These are phyloP conservation scores for Diaporthe velutina DNA, from an alignment of 2,329 filamentous ascomycete species.

Conservation along the genomic window DNA sequence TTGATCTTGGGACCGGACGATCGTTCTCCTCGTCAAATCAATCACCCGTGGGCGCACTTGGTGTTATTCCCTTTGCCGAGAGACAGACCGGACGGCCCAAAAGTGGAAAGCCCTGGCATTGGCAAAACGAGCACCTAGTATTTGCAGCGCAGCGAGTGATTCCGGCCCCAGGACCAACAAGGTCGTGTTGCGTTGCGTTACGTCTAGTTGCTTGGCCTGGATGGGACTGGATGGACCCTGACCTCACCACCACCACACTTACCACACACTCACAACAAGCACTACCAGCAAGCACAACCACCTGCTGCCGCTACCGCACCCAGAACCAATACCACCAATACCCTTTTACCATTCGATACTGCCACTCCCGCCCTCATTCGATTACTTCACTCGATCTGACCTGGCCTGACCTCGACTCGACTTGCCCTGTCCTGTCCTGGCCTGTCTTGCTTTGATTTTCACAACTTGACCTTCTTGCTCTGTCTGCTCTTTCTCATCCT, in stretches of 20 bases:
- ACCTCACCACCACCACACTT: background rate
- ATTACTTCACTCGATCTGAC: slow-evolving; percentile 5
- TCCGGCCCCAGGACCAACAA: background rate
- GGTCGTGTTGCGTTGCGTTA: background rate
- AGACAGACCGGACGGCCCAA: background rate
- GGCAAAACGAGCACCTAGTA: background rate
- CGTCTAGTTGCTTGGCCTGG: background rate
- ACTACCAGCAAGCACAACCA: too few species aligned
- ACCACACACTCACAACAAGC: background rate
- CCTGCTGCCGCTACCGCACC: background rate
- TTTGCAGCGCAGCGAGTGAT: slow-evolving; percentile 4
- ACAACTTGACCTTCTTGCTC: background rate
- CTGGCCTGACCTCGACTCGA: slow-evolving; percentile 7
- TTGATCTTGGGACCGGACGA: slow-evolving; percentile 21
- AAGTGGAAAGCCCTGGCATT: background rate
- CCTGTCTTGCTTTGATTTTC: background rate
- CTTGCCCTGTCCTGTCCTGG: background rate
- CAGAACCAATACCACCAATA: slow-evolving; percentile 21
- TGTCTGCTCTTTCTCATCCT: slow-evolving; percentile 5
- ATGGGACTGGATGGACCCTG: background rate
- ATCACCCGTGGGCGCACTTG: slow-evolving; percentile 12
- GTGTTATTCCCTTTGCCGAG: slow-evolving; percentile 15
- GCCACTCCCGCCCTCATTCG: background rate
- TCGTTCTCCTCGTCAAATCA: slow-evolving; percentile 11
- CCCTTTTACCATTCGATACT: background rate